These are phyloP conservation scores for Gardenia jasminoides DNA, from an alignment of 257 asterid genomes.

Conservation along the genomic window DNA sequence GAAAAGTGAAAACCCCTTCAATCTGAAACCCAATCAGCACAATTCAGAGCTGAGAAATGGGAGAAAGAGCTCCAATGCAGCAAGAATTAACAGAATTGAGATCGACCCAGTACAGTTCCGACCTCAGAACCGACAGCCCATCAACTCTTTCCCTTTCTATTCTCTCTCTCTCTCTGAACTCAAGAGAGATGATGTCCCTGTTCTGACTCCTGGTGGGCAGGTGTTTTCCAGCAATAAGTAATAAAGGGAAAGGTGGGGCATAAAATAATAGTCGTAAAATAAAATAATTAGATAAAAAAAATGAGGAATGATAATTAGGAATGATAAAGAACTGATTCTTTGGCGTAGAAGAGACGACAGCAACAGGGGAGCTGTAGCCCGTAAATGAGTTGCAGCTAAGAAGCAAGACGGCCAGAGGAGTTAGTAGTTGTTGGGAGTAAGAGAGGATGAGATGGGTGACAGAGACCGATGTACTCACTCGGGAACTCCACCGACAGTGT, in stretches of 20 bases:
- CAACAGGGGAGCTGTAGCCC: constrained; percentile 52
- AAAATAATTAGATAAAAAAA: constrained; percentile 33
- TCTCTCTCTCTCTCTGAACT: not conserved
- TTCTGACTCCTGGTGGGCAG: no score
- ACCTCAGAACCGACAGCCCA: constrained; percentile 16
- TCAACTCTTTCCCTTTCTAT: constrained; percentile 23
- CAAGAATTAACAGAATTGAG: not conserved
- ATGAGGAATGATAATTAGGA: no score
- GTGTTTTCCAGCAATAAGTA: constrained; percentile 1
- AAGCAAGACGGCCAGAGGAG: not conserved
- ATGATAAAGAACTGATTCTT: constrained; percentile 1
- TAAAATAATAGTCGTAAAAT: constrained; percentile 2
- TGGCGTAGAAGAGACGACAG: constrained; percentile 53
- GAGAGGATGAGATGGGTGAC: not conserved
- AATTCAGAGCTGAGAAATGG: constrained; percentile 14
- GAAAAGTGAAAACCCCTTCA: constrained; percentile 13
- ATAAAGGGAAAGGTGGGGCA: constrained; percentile 13
- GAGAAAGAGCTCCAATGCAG: constrained; percentile 18
- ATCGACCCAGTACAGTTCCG: constrained; percentile 12
- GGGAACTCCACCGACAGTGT: constrained; percentile 18
- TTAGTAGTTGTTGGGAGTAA: constrained; percentile 7
- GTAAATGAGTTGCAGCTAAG: not conserved
- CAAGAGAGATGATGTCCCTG: constrained; percentile 21
- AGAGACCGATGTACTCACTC: not conserved
- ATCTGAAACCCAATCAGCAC: constrained; percentile 7